Base-by-base conservation (phyloP, 768 basidiomycete genomes). In the Agaricus subrufescens region DNA sequence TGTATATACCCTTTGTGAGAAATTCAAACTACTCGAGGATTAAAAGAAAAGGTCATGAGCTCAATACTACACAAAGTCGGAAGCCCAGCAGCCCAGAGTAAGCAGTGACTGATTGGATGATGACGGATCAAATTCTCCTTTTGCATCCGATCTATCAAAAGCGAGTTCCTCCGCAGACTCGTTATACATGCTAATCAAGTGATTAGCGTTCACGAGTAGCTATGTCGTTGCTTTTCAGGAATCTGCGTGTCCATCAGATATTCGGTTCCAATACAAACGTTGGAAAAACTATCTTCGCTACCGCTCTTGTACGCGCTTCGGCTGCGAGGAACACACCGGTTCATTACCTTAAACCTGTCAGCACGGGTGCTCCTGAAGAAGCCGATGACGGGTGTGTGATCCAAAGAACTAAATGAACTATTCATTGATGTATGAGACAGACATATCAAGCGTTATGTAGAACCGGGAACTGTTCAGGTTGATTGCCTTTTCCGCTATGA, bases 261-360 rank as follows among this genome's bases (percentile, higher is more conserved):
- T 96, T 97, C 65, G 96, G 96, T 31, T 94, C 95, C 1, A 97
- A 96, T 71, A 98, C 96, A 2, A 86, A 94, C 69, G 94, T 98
- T 49, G 96, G 96, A 27, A 98, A 98, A 72, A 97, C 95, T 0
- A 80, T 98, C 56, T 74, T 98, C 52, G 89, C 92, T 1, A 83
- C 94, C 2, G 91, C 91, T 1, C 83, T 98, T 37, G 82, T 86
- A 44, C 79, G 90, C 37, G 87, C 91, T 0, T 90, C 91, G n/a
- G 85, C 85, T 0, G 67, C 77, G 1, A 72, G 68, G 52, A 73
- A 75, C 26, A 74, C 75, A 2, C 65, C 71, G 38, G 85, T 84
- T 0, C 84, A 82, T 62, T 91, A 91, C 60, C 73, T 91, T 53
- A 98, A 98, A 65, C 96, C 96, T 0, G 84, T 98, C 58, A 95